Percentiles rank a stretch among this genome's conserved stretches.
These are phyloP conservation scores for Nitzschia sp. DNA, from an alignment of 108 stramenopile genomes.

Conservation along the genomic window DNA sequence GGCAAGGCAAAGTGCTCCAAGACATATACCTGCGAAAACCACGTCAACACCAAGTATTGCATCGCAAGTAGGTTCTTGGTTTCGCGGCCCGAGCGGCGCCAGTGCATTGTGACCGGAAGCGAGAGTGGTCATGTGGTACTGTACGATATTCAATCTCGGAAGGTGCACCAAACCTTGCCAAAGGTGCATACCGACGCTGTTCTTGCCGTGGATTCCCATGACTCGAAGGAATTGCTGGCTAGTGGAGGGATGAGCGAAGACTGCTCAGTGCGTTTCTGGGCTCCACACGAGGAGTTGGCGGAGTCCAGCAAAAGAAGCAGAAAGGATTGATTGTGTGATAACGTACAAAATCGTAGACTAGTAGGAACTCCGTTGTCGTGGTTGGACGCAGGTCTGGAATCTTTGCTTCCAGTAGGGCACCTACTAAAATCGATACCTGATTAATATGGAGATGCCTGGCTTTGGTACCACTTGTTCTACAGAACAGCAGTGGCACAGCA, in stretches of 20 bases:
- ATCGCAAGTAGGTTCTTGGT: constrained; percentile 66
- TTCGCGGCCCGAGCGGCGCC: constrained; percentile 53
- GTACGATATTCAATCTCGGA: constrained; percentile 83
- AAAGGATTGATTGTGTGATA: too few species aligned
- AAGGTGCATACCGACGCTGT: constrained; percentile 74
- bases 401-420: too few species aligned
- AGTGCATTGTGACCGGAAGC: constrained; percentile 79
- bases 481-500: too few species aligned
- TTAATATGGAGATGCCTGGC: too few species aligned
- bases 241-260: constrained; percentile 84
- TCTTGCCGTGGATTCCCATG: constrained; percentile 78
- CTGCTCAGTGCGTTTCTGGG: constrained; percentile 80
- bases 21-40: constrained; percentile 40
- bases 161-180: constrained; percentile 69
- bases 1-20: constrained; percentile 37
- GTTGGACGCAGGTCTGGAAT: too few species aligned
- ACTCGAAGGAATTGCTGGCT: constrained; percentile 67
- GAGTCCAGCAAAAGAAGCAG: too few species aligned
- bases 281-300: constrained; percentile 27
- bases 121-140: constrained; percentile 87
- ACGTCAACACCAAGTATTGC: constrained; percentile 73
- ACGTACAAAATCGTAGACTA: too few species aligned
- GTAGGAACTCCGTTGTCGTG: too few species aligned
- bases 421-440: too few species aligned
- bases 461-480: too few species aligned